Base-by-base conservation (phyloP, 2,329 filamentous ascomycete genomes). In the Coleophoma eucalyptorum region DNA sequence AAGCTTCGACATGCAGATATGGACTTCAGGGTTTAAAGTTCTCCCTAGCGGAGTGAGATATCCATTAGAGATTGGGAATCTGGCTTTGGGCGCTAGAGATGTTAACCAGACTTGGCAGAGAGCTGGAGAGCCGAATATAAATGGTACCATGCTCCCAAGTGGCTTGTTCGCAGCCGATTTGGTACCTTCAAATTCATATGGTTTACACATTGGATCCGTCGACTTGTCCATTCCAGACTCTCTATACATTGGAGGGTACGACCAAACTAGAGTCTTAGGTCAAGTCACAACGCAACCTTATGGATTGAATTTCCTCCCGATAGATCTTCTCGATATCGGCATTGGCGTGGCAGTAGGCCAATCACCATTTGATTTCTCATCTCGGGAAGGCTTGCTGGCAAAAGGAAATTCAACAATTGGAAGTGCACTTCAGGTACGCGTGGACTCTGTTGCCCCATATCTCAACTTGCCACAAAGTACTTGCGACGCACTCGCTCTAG, bases 401-500 rank as follows among this genome's bases (percentile, higher is more conserved):
- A 33, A 35, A 18, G 53, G 53, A 3, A 58, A 59, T 32, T 53
- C 50, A 4, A 52, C 51, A 4, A 50, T 59, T 6, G 48, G 45
- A 3, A 11, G 48, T 12, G 20, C 49, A 33, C 34, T 51, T 5
- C 21, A 49, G 2, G 53, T 61, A 11, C 38, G 40, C 2, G 45
- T 62, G 5, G 53, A 59, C 35, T 33, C 55, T 12, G 52, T 50
- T 12, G 52, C 59, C 11, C 64, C 65, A 5, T 69, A 69, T 41
- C 46, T 70, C 16, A 65, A 68, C 44, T 60, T 70, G 2, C 65
- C 67, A 1, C 50, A 59, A 37, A 60, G 56, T n/a, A 65, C 66
- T 1, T 71, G 67, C 48, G 58, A 67, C 40, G 65, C 63, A 3
- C 65, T 70, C 32, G 58, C 68, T 4, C 10, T 57, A 3, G n/a